Base-by-base conservation (phyloP, 768 basidiomycete genomes). In the Paxillus ammoniavirescens region DNA sequence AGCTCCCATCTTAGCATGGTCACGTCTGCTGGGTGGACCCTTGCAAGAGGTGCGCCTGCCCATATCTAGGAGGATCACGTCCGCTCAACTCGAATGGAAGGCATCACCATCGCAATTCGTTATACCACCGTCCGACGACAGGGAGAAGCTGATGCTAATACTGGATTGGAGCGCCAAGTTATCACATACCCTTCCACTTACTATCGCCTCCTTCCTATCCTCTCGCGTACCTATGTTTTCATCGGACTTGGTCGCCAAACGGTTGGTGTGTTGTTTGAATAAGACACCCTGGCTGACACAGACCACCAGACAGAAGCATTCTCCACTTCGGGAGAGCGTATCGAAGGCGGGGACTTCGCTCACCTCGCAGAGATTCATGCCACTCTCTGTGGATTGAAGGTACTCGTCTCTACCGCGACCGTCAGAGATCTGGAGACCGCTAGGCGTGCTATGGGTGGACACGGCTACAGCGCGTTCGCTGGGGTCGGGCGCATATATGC, bases 61-160 rank as follows among this genome's bases (percentile, higher is more conserved):
- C 7, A 14, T 36, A 13, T 46, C 21, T 17, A 2, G 17, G 5
- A 44, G 17, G 21, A 2, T 17, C 31, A 12, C 12, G 18, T 42
- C 21, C 1, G 33, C 41, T 37, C 36, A 33, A 48, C 9, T 28
- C 8, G 13, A 58, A 82, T 82, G 79, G 55, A 79, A 78, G 12
- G 86, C 80, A 3, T 66, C 7, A 61, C 65, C 5, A 77, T 90
- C 38, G 74, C 88, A 0, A 81, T 89, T 37, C 81, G 89, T 1
- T 92, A 92, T 61, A 75, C 82, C 5, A 86, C 83, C 8, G 84
- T 89, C 40, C 80, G 88, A 6, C 73, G 89, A 37, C 89, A 91
- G 65, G 87, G 88, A 10, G 74, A 76, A 62, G 63, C 62, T 26
- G 77, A 76, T 17, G 41, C 76, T 2, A 72, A 77, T 50, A 21